Evolutionary conservation across 257 asterid genomes (phyloP).

Genomic region (Henckelia pumila): DNA sequence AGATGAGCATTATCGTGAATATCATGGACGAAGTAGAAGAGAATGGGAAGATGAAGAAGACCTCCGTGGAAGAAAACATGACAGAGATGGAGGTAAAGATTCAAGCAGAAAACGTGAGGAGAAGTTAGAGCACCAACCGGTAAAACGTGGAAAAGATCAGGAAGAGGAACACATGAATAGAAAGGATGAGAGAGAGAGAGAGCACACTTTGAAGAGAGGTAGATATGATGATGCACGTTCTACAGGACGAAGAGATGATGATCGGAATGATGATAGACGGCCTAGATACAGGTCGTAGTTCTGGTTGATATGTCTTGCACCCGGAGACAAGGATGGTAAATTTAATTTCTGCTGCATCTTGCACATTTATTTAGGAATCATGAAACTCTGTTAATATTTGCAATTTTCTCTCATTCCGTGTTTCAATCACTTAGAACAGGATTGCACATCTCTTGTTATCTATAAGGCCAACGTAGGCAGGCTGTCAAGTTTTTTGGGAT

Average conservation of each 20-base stretch:
- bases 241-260: slow-evolving; percentile 46
- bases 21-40: slow-evolving; percentile 39
- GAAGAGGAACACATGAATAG: slow-evolving; percentile 40
- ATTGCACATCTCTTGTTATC: neutral
- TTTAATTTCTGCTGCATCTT: neutral
- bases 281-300: slow-evolving; percentile 36
- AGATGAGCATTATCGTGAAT: slow-evolving; percentile 35
- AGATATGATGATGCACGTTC: slow-evolving; percentile 54
- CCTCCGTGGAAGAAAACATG: slow-evolving; percentile 45
- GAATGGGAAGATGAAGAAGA: slow-evolving; percentile 46
- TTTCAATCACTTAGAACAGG: neutral
- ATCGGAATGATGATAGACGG: slow-evolving; percentile 50
- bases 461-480: neutral
- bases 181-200: slow-evolving; percentile 49
- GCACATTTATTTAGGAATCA: neutral
- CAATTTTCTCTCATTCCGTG: neutral
- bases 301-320: slow-evolving; percentile 2
- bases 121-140: slow-evolving; percentile 33
- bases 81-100: slow-evolving; percentile 54
- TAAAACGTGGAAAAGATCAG: slow-evolving; percentile 26
- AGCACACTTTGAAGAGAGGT: slow-evolving; percentile 46
- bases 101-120: slow-evolving; percentile 32
- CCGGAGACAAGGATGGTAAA: slow-evolving; percentile 23
- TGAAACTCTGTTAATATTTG: neutral
- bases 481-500: neutral